Base-by-base conservation (phyloP, 2,329 filamentous ascomycete species). In the Colletotrichum tabaci region DNA sequence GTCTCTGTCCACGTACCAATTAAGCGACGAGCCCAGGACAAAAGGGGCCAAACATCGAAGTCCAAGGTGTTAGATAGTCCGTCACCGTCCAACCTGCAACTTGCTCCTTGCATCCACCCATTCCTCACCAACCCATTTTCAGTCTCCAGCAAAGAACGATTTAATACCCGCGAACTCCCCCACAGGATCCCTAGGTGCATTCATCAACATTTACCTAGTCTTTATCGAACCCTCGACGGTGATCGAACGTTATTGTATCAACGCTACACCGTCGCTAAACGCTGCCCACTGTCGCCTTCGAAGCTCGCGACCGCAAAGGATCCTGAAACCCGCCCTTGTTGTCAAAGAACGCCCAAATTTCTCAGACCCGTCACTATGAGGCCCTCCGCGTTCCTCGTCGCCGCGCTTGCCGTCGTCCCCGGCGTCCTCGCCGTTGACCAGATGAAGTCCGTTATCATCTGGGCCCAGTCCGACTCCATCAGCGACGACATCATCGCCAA, bases 401-500 rank as follows among this genome's bases (percentile, higher is more conserved):
- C 89, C 65, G 81, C 90, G 61, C 82, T 93, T 52, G 82, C 91
- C 65, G 84, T 90, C 73, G 80, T 90, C 69, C 84, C 92, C 62
- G 85, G 90, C 73, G 86, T 87, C 40, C 80, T 90, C 72, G 90
- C 89, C 73, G 87, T 93, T 76, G 92, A 92, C 67, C 84, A 86
- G 73, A 88, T 91, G 79, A 94, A 94, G 81, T 89, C 90, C 46
- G 90, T 97, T 74, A 91, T 98, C 76, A 87, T 98, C 77, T 94
- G 89, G 78, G 98, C 94, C 79, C 90, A 92, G 30, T 85, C 91
- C 62, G 87, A 89, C 58, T 92, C 91, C 16, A 76, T 83, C 3
- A 92, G 94, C 23, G 84, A 92, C 74, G 87, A 85, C 46, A 84
- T 97, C 46, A 81, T 98, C 42, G 84, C 90, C 26, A 82, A 93